These are phyloP conservation scores for Hirsutella thompsonii DNA, from an alignment of 2,329 filamentous ascomycete species.

Conservation along the genomic window DNA sequence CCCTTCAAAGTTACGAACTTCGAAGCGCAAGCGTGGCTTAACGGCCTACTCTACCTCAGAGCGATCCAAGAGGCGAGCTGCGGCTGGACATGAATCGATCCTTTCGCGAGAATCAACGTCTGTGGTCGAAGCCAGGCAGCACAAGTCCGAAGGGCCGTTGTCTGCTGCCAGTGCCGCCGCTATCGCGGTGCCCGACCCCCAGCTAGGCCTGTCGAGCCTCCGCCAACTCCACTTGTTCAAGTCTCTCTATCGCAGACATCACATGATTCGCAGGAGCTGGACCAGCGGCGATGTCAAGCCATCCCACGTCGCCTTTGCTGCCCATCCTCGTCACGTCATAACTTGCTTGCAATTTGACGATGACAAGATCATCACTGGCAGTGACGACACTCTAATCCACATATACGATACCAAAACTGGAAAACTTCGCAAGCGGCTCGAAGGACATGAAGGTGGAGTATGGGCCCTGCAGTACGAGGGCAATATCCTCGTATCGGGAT, in stretches of 20 bases:
- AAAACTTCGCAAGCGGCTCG: conserved; percentile 66
- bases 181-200: conserved; percentile 66
- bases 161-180: conserved; percentile 80
- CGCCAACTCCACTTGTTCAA: conserved; percentile 88
- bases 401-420: conserved; percentile 97
- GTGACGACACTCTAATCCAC: conserved; percentile 94
- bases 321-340: conserved; percentile 90
- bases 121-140: conserved; percentile 27
- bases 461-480: conserved; percentile 97
- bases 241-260: conserved; percentile 84
- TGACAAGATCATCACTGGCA: conserved; percentile 95
- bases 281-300: conserved; percentile 77
- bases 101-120: conserved; percentile 27
- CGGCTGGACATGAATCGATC: conserved; percentile 29
- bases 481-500: conserved; percentile 89
- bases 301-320: conserved; percentile 87
- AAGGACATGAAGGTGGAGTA: conserved; percentile 91
- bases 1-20: conserved; percentile 30
- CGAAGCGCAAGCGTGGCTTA: conserved; percentile 43
- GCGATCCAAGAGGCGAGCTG: conserved; percentile 40
- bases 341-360: conserved; percentile 96
- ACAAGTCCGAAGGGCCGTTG: conserved; percentile 68
- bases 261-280: conserved; percentile 86
- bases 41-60: conserved; percentile 31
- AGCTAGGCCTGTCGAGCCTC: conserved; percentile 65